phyloP scores from a whole-genome alignment of 441 rosid species.

The Sinapis alba region DNA sequence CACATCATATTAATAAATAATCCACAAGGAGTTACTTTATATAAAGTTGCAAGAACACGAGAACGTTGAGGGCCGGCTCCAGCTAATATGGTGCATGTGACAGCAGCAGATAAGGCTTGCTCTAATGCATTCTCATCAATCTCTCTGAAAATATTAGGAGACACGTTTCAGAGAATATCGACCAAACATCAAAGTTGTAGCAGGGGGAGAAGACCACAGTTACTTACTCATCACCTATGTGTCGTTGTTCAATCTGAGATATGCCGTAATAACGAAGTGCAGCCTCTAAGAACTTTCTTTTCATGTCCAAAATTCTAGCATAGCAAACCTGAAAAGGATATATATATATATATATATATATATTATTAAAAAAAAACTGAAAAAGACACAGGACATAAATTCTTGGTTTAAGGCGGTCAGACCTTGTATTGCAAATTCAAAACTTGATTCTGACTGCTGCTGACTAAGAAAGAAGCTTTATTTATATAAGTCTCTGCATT shows the following conservation, averaged over 20 bases:
- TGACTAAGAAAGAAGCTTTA: conserved; percentile 97
- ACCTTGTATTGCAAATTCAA: conserved; percentile 95
- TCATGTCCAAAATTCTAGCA: conserved; percentile 98
- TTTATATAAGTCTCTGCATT: conserved; percentile 97
- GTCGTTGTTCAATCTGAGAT: conserved; percentile 96
- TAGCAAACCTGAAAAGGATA: conserved; percentile 69
- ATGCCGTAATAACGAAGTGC: conserved; percentile 94
- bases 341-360: too few species aligned
- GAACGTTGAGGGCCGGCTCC: conserved; percentile 99
- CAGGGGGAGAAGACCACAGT: conserved; percentile 30
- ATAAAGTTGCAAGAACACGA: conserved; percentile 94
- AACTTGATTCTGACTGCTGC: conserved; percentile 93
- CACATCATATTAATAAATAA: not conserved
- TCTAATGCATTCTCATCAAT: conserved; percentile 94
- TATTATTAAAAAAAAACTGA: not conserved
- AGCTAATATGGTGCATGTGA: conserved; percentile 96
- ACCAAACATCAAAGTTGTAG: not conserved
- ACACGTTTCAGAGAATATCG: not conserved
- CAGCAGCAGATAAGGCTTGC: conserved; percentile 94
- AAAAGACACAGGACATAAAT: conserved; percentile 1
- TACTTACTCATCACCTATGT: conserved; percentile 93
- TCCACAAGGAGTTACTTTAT: conserved; percentile 59
- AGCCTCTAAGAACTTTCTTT: conserved; percentile 97
- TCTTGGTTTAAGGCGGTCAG: conserved; percentile 16
- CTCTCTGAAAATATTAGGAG: conserved; percentile 51